Evolutionary conservation across 345 rosid genomes (phyloP).

Genomic region (Alliaria petiolata): DNA sequence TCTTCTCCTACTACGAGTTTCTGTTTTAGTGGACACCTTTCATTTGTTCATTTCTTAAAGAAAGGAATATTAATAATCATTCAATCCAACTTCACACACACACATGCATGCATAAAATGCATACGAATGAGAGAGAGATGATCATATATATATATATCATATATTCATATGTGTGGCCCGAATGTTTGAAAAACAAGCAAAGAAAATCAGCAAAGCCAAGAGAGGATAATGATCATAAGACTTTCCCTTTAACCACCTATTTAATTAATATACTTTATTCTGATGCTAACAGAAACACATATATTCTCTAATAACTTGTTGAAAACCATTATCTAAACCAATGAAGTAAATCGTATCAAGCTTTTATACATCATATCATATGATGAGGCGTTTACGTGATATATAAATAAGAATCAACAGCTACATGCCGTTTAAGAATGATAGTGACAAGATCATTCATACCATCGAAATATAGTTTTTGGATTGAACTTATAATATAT

Average conservation of each 20-base stretch:
- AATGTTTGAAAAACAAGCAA: slow-evolving; percentile 77
- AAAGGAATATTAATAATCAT: slow-evolving; percentile 37
- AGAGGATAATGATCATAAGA: slow-evolving; percentile 40
- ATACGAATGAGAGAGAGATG: slow-evolving; percentile 3
- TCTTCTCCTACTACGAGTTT: slow-evolving; percentile 34
- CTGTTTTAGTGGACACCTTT: slow-evolving; percentile 29
- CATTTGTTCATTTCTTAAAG: slow-evolving; percentile 35
- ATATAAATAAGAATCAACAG: slow-evolving; percentile 14
- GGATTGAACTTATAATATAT: background rate
- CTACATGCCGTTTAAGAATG: slow-evolving; percentile 8
- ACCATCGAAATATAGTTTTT: background rate
- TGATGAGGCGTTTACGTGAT: slow-evolving; percentile 19
- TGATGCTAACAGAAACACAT: slow-evolving; percentile 2
- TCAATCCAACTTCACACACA: slow-evolving; percentile 29
- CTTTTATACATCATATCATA: slow-evolving; percentile 16
- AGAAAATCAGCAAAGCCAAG: slow-evolving; percentile 31
- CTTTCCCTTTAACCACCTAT: slow-evolving; percentile 55
- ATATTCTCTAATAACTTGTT: slow-evolving; percentile 31
- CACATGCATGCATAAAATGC: slow-evolving; percentile 30
- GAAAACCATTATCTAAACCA: slow-evolving; percentile 4
- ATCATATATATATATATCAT: slow-evolving; percentile 10
- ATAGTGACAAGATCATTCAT: background rate
- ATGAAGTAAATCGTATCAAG: slow-evolving; percentile 12
- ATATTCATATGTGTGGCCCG: slow-evolving; percentile 49
- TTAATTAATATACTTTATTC: slow-evolving; percentile 28